Evolutionary conservation across 2,329 filamentous ascomycete species (phyloP).

Genomic region (Coniochaeta sp.): DNA sequence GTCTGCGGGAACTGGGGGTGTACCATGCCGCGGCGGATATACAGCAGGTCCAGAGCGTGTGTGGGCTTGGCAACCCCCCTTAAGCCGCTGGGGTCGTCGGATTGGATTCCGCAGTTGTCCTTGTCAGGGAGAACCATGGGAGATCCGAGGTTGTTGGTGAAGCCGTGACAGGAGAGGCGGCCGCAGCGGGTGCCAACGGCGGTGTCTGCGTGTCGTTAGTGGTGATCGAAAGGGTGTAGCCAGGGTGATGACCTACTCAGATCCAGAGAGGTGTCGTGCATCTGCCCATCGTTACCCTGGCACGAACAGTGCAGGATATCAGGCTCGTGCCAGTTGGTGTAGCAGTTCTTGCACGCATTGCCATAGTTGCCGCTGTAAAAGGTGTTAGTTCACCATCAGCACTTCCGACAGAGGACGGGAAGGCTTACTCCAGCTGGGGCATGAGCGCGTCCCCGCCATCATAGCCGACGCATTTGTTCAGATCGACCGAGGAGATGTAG

Average conservation of each 20-base stretch:
- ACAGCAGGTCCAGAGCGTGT: background rate
- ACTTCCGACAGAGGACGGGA: too few relatives aligned
- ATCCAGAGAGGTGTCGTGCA: background rate
- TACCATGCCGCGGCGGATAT: background rate
- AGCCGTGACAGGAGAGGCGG: background rate
- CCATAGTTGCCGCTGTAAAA: background rate
- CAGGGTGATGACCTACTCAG: background rate
- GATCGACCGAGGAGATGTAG: background rate
- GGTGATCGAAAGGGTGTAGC: background rate
- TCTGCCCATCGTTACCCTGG: background rate
- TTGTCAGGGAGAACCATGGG: background rate
- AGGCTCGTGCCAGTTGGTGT: background rate
- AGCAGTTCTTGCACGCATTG: background rate
- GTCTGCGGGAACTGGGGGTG: background rate
- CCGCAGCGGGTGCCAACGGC: slow-evolving; percentile 1
- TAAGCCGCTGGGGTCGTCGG: background rate
- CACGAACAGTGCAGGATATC: background rate
- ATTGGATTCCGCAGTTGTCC: background rate
- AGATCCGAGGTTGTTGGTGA: background rate
- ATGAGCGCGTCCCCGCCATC: background rate
- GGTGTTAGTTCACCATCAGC: background rate
- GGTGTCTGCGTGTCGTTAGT: background rate
- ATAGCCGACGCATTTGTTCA: background rate
- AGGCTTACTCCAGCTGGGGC: background rate
- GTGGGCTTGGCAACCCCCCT: background rate